A percentile compares a stretch with the other conserved stretches of the same genome.
Conservation (phyloP, 2,329 filamentous ascomycete species). For the Epichloe baconii region DNA sequence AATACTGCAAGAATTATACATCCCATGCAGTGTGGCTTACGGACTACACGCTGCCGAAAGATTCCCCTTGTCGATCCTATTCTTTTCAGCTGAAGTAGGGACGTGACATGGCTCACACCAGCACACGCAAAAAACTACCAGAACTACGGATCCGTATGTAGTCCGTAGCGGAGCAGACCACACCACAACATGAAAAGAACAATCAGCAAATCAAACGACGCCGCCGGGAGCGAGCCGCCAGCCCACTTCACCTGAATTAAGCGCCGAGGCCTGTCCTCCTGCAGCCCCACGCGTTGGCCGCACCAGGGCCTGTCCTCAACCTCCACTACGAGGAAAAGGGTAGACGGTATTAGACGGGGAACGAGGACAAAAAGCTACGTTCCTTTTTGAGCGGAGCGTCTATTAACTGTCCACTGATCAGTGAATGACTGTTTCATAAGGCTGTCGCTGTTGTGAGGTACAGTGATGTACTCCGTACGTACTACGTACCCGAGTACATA, state of each 20-base stretch:
- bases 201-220: slow-evolving; percentile 12
- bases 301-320: slow-evolving; percentile 6
- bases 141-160: too few relatives aligned
- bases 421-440: background rate
- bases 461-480: background rate
- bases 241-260: slow-evolving; percentile 29
- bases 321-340: slow-evolving; percentile 9
- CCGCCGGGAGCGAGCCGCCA: slow-evolving; percentile 27
- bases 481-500: background rate
- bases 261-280: slow-evolving; percentile 42
- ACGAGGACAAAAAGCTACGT: too few relatives aligned
- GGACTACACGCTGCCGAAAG: too few relatives aligned
- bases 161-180: too few relatives aligned
- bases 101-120: background rate
- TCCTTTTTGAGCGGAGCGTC: background rate
- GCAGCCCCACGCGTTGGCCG: slow-evolving; percentile 29
- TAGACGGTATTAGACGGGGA: too few relatives aligned
- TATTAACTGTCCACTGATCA: too few relatives aligned
- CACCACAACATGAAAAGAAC: too few relatives aligned
- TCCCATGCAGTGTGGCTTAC: background rate
- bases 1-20: too few relatives aligned
- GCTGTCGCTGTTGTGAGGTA: background rate
- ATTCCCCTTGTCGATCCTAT: background rate
- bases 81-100: background rate
- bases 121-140: too few relatives aligned